Evolutionary conservation across 2,329 filamentous ascomycete genomes (phyloP).

Genomic region (Fusarium sp.): DNA sequence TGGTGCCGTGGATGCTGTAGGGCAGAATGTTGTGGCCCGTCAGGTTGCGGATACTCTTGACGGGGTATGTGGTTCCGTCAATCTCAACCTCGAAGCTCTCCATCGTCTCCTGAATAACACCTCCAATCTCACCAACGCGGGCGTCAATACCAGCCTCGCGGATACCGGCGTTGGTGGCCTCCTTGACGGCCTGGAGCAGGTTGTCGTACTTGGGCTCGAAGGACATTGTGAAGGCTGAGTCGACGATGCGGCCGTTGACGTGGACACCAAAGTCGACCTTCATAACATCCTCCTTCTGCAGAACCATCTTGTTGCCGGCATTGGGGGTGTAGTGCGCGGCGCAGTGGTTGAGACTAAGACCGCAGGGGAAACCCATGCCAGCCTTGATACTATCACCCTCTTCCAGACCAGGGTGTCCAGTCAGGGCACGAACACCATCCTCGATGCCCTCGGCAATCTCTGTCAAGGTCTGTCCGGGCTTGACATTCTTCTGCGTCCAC

Average conservation of each 20-base stretch:
- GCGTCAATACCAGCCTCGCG: constrained; percentile 89
- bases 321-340: constrained; percentile 91
- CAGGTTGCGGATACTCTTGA: constrained; percentile 88
- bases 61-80: constrained; percentile 78
- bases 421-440: constrained; percentile 79
- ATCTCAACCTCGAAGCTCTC: constrained; percentile 92
- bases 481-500: constrained; percentile 82
- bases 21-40: constrained; percentile 91
- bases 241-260: constrained; percentile 81
- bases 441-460: constrained; percentile 91
- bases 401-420: constrained; percentile 79
- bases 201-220: constrained; percentile 82
- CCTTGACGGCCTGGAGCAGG: constrained; percentile 77
- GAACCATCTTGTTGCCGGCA: constrained; percentile 81
- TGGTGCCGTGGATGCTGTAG: constrained; percentile 90
- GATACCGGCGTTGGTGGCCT: constrained; percentile 86
- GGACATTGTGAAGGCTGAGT: constrained; percentile 82
- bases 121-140: constrained; percentile 85
- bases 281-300: constrained; percentile 80
- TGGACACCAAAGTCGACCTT: constrained; percentile 87
- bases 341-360: constrained; percentile 84
- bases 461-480: constrained; percentile 81
- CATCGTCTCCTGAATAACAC: constrained; percentile 88
- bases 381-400: constrained; percentile 82
- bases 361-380: constrained; percentile 88